Evolutionary conservation across 2,329 filamentous ascomycete genomes (phyloP), one percentile per base, ranked within the genome.

Genomic region (Penicillium digitatum): DNA sequence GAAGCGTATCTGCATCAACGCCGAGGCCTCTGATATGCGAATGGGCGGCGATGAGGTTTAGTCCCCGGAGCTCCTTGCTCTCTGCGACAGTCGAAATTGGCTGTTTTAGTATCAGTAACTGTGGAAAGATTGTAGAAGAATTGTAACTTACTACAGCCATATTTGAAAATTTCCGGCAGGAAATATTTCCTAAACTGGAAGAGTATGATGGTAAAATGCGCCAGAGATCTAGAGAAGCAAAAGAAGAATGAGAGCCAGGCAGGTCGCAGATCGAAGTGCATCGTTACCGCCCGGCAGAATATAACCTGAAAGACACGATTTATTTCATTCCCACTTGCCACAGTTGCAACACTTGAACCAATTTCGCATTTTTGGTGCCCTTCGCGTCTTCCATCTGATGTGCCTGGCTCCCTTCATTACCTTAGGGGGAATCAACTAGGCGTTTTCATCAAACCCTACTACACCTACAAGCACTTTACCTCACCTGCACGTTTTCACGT

Each of bases 31-130:
- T 89, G 70, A 99, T 96, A 76, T 99, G 94, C 54, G 94, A 99
- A 79, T 99, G 94, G 56, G 94, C 93, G 59, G 94, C 94, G 75
- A 99, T 95, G 76, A 99, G 88, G 77, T 96, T 97, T 71, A 99
- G 86, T 62, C 92, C 92, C 66, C 92, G 88, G 72, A 97, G 87
- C 83, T 97, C 93, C 78, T 94, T 96, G 76, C 85, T 89, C 82
- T 97, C 93, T 72, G 91, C 89, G 74, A 97, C 86, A 68, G 94
- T 97, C 57, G 85, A 85, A 66, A 90, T 89, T 70, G 78, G 76
- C 82, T 85, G 55, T 47, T 34, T 58, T 12, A 40, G 29, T 34
- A 54, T 67, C 43, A 63, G 57, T n/a, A 44, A 48, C 31, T 31
- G 39, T 50, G 48, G 37, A 26, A 35, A 24, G 22, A 32, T 12